phyloP scores from a whole-genome alignment of 2,329 filamentous ascomycete species.

The Hysterium pulicare region DNA sequence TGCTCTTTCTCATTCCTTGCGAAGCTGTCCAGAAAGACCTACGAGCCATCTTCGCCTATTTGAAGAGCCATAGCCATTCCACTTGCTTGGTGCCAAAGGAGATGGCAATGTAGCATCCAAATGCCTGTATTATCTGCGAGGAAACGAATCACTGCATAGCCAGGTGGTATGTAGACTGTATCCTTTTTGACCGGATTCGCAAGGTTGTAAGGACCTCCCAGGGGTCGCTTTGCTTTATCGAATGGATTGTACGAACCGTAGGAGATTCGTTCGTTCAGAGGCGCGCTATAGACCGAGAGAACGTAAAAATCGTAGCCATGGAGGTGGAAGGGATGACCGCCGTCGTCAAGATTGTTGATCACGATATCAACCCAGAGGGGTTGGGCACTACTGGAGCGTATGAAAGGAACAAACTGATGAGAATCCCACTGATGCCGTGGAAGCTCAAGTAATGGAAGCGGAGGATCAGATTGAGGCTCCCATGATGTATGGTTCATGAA shows the following conservation, averaged over 20 bases:
- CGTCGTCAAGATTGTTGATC: constrained; percentile 52
- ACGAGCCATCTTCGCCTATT: background rate
- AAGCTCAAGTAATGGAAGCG: constrained; percentile 33
- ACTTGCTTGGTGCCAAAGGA: constrained; percentile 26
- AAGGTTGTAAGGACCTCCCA: constrained; percentile 17
- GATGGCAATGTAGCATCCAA: constrained; percentile 41
- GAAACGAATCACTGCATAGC: constrained; percentile 37
- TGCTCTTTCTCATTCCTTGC: no score
- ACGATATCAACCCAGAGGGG: constrained; percentile 46
- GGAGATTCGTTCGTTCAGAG: constrained; percentile 1
- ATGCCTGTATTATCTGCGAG: constrained; percentile 36
- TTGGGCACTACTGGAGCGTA: constrained; percentile 11
- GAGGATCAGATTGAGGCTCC: constrained; percentile 37
- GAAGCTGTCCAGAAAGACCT: no score
- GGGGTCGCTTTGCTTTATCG: constrained; percentile 10
- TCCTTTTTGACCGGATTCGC: constrained; percentile 26
- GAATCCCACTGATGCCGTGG: constrained; percentile 39
- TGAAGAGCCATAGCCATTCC: constrained; percentile 4
- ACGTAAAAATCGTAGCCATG: constrained; percentile 29
- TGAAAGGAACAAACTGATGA: constrained; percentile 41
- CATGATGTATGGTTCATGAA: constrained; percentile 50
- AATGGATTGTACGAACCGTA: constrained; percentile 35
- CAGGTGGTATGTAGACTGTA: constrained; percentile 34
- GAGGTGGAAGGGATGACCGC: constrained; percentile 50
- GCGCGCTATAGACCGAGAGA: constrained; percentile 15